Evolutionary conservation across 371 early-diverging fungal species (phyloP), one percentile per base, ranked within the genome.

Genomic region (Nematocida ausubeli): DNA sequence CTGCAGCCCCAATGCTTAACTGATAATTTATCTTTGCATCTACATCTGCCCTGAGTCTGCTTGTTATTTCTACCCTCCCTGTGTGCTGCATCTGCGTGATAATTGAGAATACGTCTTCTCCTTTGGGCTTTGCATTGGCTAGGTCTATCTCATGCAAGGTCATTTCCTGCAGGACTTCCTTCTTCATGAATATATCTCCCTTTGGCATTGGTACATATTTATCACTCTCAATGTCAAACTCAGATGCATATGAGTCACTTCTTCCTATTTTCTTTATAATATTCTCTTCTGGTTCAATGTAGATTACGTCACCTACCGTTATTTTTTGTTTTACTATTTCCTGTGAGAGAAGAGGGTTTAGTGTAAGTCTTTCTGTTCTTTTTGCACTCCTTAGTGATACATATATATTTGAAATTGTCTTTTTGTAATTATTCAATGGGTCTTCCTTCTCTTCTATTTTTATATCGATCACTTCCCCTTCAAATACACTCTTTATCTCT

Each of bases 141-240:
- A 70, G 22, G 55, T 85, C 84, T 24, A 85, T 50, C 49, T 83
- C 82, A 35, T 84, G 82, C 14, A 84, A 62, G 28, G 79, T 80
- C 32, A 83, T 69, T 55, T 70, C 69, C 44, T 70, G 82, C 3
- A 82, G 37, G 7, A 80, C 57, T 57, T 84, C 84, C 55, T 81
- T 82, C 51, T 54, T 81, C 24, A 49, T 81, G 34, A 71, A 47
- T 22, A 85, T 81, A 7, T 80, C 78, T 51, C 81, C 80, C 64
- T 81, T 84, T 6, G 82, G 80, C 28, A 85, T 32, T 1, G 80
- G 86, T 1, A 83, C 72, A 66, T 84, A 84, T 51, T 68, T 81
- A 24, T 80, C 81, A 22, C 81, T 80, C 39, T 85, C 86, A 44
- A 85, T 60, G 68, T 85, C 86, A 79, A 70, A 82, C 51, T 85